Evolutionary conservation across 495 filamentous ascomycete genomes (phyloP).

Genomic region (Chaetomium fimeti): DNA sequence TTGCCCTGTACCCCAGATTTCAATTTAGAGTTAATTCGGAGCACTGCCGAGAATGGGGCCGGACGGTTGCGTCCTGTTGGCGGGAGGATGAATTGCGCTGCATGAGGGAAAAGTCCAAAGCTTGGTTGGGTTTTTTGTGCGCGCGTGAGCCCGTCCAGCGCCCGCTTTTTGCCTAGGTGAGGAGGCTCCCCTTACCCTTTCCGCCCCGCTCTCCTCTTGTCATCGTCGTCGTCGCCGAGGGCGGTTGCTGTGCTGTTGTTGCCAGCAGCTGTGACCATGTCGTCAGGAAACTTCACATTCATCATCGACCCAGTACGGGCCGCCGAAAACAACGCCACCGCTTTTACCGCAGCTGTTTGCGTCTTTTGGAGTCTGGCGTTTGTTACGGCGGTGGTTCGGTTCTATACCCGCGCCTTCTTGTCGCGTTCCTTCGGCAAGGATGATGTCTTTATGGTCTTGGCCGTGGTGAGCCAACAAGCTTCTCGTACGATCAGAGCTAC

Average conservation of each 20-base stretch:
- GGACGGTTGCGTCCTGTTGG: not conserved
- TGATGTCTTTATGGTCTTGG: conserved; percentile 50
- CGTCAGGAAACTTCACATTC: not conserved
- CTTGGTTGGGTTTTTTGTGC: not conserved
- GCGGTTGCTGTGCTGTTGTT: conserved; percentile 1
- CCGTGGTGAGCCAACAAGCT: conserved; percentile 25
- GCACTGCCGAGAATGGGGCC: conserved; percentile 23
- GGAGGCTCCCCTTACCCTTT: not conserved
- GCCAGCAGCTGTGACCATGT: conserved; percentile 7
- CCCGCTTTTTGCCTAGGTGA: not conserved
- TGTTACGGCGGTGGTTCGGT: conserved; percentile 27
- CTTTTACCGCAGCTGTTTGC: conserved; percentile 26
- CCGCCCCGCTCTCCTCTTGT: not conserved
- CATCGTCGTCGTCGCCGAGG: not conserved
- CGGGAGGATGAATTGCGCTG: conserved; percentile 4
- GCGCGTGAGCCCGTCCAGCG: not conserved
- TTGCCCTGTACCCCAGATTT: conserved; percentile 8
- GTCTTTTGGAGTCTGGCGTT: conserved; percentile 27
- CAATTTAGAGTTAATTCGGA: conserved; percentile 20
- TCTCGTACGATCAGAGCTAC: not conserved
- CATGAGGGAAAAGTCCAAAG: not conserved
- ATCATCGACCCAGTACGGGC: conserved; percentile 24
- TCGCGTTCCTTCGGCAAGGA: conserved; percentile 40
- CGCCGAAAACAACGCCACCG: conserved; percentile 26
- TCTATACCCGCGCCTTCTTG: conserved; percentile 38